These are phyloP conservation scores for Vitis hybrid DNA, from an alignment of 177 flowering plant genomes.

Conservation along the genomic window DNA sequence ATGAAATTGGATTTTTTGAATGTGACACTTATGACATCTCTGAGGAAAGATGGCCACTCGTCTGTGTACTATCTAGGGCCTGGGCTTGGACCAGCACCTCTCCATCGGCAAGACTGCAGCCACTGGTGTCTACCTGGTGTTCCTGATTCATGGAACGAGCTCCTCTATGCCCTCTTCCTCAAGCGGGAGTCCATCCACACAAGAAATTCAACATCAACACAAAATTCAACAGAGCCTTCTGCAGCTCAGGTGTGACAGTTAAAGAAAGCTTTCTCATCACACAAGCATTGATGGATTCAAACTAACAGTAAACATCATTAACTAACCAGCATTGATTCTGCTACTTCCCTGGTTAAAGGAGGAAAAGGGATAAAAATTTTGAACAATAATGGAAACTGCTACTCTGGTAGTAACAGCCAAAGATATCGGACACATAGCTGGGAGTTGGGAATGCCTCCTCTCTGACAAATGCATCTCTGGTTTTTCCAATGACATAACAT, in stretches of 20 bases:
- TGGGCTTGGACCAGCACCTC: constrained; percentile 29
- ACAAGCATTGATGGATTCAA: not conserved
- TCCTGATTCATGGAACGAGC: constrained; percentile 68
- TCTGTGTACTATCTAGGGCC: constrained; percentile 45
- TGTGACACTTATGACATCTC: constrained; percentile 44
- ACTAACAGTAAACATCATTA: not conserved
- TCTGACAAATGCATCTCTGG: not conserved
- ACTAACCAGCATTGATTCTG: not conserved
- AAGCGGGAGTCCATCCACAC: constrained; percentile 11
- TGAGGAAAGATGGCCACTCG: constrained; percentile 61
- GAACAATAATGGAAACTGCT: not conserved
- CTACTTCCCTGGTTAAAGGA: not conserved
- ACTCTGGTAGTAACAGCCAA: not conserved
- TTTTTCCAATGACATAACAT: not conserved
- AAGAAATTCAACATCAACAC: constrained; percentile 4
- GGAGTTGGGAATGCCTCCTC: not conserved
- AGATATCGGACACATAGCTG: not conserved
- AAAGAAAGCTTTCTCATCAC: not conserved
- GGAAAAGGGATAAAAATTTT: not conserved
- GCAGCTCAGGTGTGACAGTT: constrained; percentile 6
- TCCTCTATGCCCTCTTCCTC: constrained; percentile 46
- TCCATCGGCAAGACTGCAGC: constrained; percentile 60
- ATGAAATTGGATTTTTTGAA: constrained; percentile 41
- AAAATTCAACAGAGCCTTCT: constrained; percentile 1
- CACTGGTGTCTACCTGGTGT: constrained; percentile 84